A percentile compares a stretch with the other conserved stretches of the same genome.
phyloP scores from a whole-genome alignment of 768 basidiomycete species.

The Psilocybe tampanensis region DNA sequence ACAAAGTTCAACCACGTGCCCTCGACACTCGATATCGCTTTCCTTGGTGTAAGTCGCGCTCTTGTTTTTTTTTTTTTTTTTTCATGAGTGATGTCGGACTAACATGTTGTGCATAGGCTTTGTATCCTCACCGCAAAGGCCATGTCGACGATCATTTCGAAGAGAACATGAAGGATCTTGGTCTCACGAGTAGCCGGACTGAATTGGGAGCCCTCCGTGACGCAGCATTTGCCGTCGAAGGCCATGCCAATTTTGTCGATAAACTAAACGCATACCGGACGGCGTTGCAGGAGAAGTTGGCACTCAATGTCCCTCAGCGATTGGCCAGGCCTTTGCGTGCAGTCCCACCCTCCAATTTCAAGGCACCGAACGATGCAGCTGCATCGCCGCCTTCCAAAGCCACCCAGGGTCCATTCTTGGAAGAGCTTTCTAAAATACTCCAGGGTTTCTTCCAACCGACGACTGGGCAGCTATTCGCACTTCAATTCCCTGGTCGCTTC shows the following conservation, averaged over 20 bases:
- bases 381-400: not conserved
- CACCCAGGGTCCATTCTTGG: slow-evolving; percentile 13
- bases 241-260: not conserved
- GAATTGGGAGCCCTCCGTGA: not conserved
- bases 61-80: not conserved
- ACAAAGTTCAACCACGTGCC: not conserved
- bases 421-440: slow-evolving; percentile 15
- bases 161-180: not conserved
- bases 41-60: not conserved
- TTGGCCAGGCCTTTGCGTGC: not conserved
- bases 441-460: slow-evolving; percentile 24
- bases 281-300: not conserved
- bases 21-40: not conserved
- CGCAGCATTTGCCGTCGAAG: not conserved
- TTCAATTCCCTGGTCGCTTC: slow-evolving; percentile 30
- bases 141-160: not conserved
- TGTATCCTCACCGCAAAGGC: not conserved
- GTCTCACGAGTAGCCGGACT: not conserved
- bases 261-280: not conserved
- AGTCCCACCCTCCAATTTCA: not conserved
- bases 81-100: not conserved
- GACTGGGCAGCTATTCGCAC: slow-evolving; percentile 25
- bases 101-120: not conserved
- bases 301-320: not conserved
- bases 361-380: not conserved